Base-by-base conservation (phyloP, 805 yeast species). In the Metschnikowia koreensis region DNA sequence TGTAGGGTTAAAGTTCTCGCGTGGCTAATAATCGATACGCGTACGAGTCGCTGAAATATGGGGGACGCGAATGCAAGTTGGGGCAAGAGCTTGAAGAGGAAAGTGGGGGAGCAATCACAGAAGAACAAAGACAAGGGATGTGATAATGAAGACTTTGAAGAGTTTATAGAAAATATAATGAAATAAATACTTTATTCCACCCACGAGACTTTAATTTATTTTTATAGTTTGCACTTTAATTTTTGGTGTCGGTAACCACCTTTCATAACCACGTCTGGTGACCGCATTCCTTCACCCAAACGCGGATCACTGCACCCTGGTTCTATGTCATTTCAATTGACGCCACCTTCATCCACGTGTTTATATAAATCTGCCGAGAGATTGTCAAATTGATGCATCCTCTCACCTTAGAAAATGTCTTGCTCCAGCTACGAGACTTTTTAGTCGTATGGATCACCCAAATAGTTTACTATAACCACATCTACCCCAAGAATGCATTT, bases 401-500 rank as follows among this genome's bases (percentile, higher is more conserved):
- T 10, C 48, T 69, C 37, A 61, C 70, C n/a, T 43, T 69, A 17
- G 66, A 65, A 38, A 63, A 60, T 34, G 59, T 76, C 7, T 47
- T 75, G 7, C 52, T 66, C 2, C 59, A 74, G 6, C 50, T 83
- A 6, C 66, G 77, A 29, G 86, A 82, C 59, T 77, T 82, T 47
- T 53, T 84, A 11, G 66, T 71, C 2, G 80, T 77, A 0, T 74
- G 79, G 68, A 60, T 81, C 9, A 85, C 84, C 53, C 81, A 81
- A 40, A 70, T 85, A 1, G 65, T 85, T 45, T 84, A 79, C 62
- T 67, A 77, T 46, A 74, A 83, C 44, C 62, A 66, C 1, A 66
- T 87, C 0, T 87, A 87, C 58, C 85, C 85, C 0, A 59, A 51
- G 1, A 76, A 71, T 46, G 71, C 84, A 0, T 87, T 80, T 60